Conservation (phyloP, 1,284 basidiomycete genomes). For the Ceratobasidium sp. region DNA sequence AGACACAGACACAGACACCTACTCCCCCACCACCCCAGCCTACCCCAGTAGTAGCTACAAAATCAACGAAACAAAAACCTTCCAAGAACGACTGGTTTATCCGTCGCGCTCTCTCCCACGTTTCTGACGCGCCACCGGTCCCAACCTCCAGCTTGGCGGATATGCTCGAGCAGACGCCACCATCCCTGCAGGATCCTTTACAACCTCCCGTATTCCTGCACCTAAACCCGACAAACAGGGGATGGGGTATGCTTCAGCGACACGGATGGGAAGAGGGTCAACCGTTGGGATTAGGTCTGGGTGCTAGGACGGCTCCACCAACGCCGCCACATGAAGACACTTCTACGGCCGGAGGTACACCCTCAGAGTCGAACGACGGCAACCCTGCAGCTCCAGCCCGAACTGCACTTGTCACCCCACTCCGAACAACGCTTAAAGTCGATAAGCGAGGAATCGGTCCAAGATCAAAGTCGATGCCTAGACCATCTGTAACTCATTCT, state of each 20-base stretch:
- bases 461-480: conserved; percentile 23
- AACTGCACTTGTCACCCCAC: conserved; percentile 43
- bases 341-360: background rate
- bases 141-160: conserved; percentile 39
- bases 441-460: conserved; percentile 43
- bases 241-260: conserved; percentile 42
- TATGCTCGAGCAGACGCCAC: conserved; percentile 43
- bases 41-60: background rate
- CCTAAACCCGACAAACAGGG: conserved; percentile 43
- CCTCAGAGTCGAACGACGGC: conserved; percentile 12
- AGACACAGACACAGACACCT: conserved; percentile 15
- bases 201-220: conserved; percentile 42
- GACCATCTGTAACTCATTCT: conserved; percentile 38
- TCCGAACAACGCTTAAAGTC: conserved; percentile 42
- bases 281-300: conserved; percentile 30
- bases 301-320: background rate
- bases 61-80: conserved; percentile 21
- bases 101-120: conserved; percentile 24
- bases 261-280: conserved; percentile 45
- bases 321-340: background rate
- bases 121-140: conserved; percentile 8
- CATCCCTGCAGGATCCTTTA: conserved; percentile 42
- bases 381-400: background rate
- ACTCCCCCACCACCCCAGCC: background rate
- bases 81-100: conserved; percentile 42